Evolutionary conservation across 2,329 filamentous ascomycete species (phyloP).

Genomic region (Byssoonygena ceratinophila): DNA sequence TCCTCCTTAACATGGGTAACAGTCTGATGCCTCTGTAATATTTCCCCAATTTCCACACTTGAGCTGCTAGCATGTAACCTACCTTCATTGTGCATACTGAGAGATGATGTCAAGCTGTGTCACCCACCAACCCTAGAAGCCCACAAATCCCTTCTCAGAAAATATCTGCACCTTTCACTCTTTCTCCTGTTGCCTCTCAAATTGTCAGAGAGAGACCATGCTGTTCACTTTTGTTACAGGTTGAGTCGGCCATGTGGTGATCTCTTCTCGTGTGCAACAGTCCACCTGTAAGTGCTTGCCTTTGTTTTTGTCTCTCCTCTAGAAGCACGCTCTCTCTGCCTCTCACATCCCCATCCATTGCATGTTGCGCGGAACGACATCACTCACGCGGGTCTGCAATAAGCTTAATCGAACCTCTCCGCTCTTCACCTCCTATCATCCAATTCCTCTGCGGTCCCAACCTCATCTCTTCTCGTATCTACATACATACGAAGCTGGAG

Average conservation of each 20-base stretch:
- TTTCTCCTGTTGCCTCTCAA: not conserved
- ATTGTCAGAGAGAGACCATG: too few relatives aligned
- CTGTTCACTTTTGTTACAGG: too few relatives aligned
- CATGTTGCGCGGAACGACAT: not conserved
- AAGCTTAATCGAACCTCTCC: not conserved
- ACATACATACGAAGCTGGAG: not conserved
- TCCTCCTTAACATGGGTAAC: too few relatives aligned
- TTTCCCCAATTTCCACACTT: too few relatives aligned
- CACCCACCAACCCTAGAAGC: not conserved
- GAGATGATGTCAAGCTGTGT: slow-evolving; percentile 9
- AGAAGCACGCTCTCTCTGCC: not conserved
- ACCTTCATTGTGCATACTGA: not conserved
- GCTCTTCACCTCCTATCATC: not conserved
- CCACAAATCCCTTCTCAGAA: not conserved
- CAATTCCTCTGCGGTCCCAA: not conserved
- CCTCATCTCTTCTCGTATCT: not conserved
- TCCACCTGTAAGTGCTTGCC: too few relatives aligned
- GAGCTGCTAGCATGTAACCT: not conserved
- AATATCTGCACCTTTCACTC: not conserved
- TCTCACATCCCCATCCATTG: not conserved
- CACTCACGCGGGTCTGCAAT: not conserved
- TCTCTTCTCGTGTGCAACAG: not conserved
- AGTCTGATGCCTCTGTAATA: too few relatives aligned
- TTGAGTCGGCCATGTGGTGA: not conserved
- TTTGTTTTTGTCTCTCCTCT: not conserved